Conservation (phyloP, 2,329 filamentous ascomycete genomes). For the Phaeosphaeria sp. region DNA sequence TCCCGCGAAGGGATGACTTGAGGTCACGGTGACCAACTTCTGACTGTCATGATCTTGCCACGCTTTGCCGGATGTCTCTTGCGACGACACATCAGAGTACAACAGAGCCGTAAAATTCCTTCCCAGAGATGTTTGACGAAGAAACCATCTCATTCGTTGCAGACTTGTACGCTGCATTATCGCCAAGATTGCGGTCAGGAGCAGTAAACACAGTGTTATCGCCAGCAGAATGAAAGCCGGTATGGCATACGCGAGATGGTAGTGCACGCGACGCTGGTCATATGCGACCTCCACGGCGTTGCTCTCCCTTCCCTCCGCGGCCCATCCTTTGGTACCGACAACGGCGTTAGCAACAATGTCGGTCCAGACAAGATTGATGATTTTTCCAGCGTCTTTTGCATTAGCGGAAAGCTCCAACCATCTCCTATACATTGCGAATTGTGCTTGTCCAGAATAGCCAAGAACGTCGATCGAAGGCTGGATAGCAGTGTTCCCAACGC, state of each 20-base stretch:
- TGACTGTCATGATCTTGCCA: not conserved
- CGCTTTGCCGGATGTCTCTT: not conserved
- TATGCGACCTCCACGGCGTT: not conserved
- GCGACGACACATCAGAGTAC: not conserved
- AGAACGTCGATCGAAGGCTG: conserved; percentile 8
- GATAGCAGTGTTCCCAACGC: conserved; percentile 5
- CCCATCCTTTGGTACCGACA: conserved; percentile 46
- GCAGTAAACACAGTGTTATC: conserved; percentile 6
- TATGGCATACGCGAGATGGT: conserved; percentile 43
- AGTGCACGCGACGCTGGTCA: conserved; percentile 31
- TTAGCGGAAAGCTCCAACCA: conserved; percentile 50
- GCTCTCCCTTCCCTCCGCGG: not conserved
- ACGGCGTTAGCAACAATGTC: conserved; percentile 54
- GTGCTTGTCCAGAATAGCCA: conserved; percentile 48
- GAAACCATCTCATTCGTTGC: not conserved
- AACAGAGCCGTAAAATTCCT: not conserved
- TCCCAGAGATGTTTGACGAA: not conserved
- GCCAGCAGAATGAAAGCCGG: conserved; percentile 34
- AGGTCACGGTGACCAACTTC: not conserved
- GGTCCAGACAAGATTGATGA: conserved; percentile 56
- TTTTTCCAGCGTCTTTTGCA: conserved; percentile 35
- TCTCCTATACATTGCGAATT: conserved; percentile 50
- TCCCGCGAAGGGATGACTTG: not conserved
- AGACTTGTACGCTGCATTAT: not conserved
- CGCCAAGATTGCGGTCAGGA: not conserved